Conservation (phyloP, 225 moss, liverwort and hornwort genomes). For the Neckera pumila region DNA sequence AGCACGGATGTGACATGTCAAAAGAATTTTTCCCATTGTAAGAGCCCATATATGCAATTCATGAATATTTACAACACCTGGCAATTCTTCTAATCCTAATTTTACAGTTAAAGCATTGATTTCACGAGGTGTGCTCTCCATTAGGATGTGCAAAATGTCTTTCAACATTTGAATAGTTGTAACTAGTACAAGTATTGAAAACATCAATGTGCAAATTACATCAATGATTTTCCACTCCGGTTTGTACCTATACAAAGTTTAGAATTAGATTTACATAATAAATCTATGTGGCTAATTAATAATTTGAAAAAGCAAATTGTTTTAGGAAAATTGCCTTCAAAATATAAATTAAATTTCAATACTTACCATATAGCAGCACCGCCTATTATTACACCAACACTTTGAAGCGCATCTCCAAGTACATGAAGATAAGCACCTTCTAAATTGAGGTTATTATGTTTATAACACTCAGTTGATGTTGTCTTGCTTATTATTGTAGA, state of each 20-base stretch:
- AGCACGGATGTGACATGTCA: constrained; percentile 65
- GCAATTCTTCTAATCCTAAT: constrained; percentile 22
- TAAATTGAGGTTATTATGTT: constrained; percentile 39
- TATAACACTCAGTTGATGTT: neutral
- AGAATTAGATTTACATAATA: neutral
- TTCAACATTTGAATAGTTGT: constrained; percentile 76
- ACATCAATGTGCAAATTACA: constrained; percentile 65
- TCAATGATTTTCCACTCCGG: constrained; percentile 69
- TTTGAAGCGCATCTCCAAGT: constrained; percentile 67
- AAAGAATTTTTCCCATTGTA: constrained; percentile 77
- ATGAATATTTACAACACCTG: constrained; percentile 47
- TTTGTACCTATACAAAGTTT: constrained; percentile 11
- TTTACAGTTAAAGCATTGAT: constrained; percentile 48
- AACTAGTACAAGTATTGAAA: constrained; percentile 57
- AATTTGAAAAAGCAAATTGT: neutral
- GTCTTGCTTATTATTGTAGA: neutral
- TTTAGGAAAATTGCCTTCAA: fast-evolving
- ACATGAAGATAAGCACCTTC: constrained; percentile 79
- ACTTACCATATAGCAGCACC: constrained; percentile 65
- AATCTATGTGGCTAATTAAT: too few relatives aligned
- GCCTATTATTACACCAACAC: constrained; percentile 71
- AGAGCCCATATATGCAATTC: constrained; percentile 91
- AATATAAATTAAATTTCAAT: neutral
- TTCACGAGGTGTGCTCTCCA: constrained; percentile 91
- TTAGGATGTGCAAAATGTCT: constrained; percentile 60